Percentiles rank a stretch among this genome's conserved stretches.
Conservation (phyloP, 352 stramenopile genomes). For the Globisporangium irregulare region DNA sequence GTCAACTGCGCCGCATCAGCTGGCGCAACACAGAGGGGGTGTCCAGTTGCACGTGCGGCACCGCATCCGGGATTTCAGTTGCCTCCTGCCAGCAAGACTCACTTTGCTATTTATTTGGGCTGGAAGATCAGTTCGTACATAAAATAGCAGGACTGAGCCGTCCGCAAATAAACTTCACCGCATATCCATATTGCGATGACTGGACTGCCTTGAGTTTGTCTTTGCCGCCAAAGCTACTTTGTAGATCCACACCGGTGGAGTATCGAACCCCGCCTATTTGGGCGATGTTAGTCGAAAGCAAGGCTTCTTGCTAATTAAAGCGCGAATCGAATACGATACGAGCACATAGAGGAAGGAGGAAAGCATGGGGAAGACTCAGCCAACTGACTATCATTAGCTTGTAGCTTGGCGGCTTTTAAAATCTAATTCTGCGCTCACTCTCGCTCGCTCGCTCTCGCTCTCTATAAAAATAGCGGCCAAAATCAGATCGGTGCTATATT, state of each 20-base stretch:
- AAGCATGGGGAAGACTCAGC: not conserved
- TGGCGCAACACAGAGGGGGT: not conserved
- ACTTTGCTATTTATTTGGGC: not conserved
- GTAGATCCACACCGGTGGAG: not conserved
- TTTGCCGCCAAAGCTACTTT: not conserved
- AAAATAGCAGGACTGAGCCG: not conserved
- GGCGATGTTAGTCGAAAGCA: not conserved
- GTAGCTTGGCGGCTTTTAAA: not conserved
- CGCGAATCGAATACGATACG: not conserved
- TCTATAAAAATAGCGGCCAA: conserved; percentile 4
- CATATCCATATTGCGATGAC: not conserved
- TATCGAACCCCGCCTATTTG: not conserved
- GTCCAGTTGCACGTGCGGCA: not conserved
- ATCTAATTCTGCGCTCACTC: not conserved
- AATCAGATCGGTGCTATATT: conserved; percentile 10
- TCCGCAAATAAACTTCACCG: not conserved
- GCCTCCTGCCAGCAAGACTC: not conserved
- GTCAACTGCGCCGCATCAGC: not conserved
- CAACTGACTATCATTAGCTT: not conserved
- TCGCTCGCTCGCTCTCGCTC: not conserved
- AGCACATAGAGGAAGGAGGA: too few relatives aligned
- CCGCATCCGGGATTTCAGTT: not conserved
- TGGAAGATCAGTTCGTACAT: not conserved
- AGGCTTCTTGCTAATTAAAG: not conserved
- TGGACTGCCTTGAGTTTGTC: not conserved